Conservation (phyloP, 805 yeast species). For the Yarrowia hollandica region DNA sequence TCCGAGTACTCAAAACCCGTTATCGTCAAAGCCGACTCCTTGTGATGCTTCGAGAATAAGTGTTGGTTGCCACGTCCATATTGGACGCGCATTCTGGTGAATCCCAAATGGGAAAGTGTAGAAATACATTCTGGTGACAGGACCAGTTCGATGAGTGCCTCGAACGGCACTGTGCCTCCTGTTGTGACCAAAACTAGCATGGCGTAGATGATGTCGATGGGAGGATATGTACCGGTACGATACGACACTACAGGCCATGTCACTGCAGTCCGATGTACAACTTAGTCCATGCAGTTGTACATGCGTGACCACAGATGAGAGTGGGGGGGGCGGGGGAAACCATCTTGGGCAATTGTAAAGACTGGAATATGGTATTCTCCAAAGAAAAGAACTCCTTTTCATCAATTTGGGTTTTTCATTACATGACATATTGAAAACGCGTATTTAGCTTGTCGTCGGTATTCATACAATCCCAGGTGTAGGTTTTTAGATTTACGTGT, state of each 20-base stretch:
- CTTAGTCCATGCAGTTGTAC: slow-evolving; percentile 8
- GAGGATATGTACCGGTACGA: not conserved
- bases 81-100: slow-evolving; percentile 52
- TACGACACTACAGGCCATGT: not conserved
- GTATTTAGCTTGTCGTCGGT: too few relatives aligned
- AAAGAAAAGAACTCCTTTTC: too few relatives aligned
- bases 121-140: slow-evolving; percentile 44
- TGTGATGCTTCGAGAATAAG: slow-evolving; percentile 28
- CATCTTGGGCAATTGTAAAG: too few relatives aligned
- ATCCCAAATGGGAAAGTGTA: slow-evolving; percentile 44
- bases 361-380: too few relatives aligned
- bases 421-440: too few relatives aligned
- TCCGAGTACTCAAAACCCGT: slow-evolving; percentile 52
- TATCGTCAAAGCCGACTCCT: slow-evolving; percentile 36
- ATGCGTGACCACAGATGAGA: not conserved
- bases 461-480: too few relatives aligned
- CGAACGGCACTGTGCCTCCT: slow-evolving; percentile 90
- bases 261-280: not conserved
- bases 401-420: too few relatives aligned
- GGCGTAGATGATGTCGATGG: not conserved
- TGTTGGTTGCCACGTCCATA: slow-evolving; percentile 51
- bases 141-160: slow-evolving; percentile 52
- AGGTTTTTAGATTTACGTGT: too few relatives aligned
- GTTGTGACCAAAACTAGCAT: slow-evolving; percentile 60
- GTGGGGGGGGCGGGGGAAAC: too few relatives aligned